Conservation (phyloP, 2,329 filamentous ascomycete species). For the Cladosporium sp. region DNA sequence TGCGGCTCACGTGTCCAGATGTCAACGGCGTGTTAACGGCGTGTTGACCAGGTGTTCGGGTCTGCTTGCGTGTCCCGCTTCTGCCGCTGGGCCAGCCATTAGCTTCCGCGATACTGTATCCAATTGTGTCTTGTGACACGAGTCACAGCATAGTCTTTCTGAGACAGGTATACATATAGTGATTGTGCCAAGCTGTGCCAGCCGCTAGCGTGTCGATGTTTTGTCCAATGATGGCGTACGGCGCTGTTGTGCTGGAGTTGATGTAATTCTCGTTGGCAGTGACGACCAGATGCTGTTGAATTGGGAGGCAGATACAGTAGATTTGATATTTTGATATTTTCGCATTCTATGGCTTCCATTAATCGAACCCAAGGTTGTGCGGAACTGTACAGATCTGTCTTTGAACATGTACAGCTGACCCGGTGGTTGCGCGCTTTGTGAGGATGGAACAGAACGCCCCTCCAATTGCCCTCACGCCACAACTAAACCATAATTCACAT, state of each 20-base stretch:
- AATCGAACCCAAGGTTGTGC: neutral
- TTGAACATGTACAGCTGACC: no score
- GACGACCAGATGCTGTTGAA: neutral
- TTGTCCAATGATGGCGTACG: neutral
- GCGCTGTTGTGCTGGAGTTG: neutral
- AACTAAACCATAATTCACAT: neutral
- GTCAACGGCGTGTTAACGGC: neutral
- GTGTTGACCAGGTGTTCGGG: neutral
- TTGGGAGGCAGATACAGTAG: neutral
- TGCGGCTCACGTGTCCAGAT: neutral
- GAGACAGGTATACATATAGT: neutral
- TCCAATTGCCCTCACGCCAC: neutral
- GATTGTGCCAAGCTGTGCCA: neutral
- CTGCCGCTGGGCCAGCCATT: slow-evolving; percentile 6
- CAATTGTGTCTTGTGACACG: neutral
- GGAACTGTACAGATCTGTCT: neutral
- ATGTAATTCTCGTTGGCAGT: neutral
- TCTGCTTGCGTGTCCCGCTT: neutral
- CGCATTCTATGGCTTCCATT: neutral
- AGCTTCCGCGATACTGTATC: neutral
- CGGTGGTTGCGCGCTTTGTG: no score
- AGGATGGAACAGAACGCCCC: neutral
- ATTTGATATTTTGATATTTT: neutral
- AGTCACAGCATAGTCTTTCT: neutral
- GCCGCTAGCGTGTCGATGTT: neutral